Base-by-base conservation (phyloP, 2,329 filamentous ascomycete species). In the Fusarium newnesense region DNA sequence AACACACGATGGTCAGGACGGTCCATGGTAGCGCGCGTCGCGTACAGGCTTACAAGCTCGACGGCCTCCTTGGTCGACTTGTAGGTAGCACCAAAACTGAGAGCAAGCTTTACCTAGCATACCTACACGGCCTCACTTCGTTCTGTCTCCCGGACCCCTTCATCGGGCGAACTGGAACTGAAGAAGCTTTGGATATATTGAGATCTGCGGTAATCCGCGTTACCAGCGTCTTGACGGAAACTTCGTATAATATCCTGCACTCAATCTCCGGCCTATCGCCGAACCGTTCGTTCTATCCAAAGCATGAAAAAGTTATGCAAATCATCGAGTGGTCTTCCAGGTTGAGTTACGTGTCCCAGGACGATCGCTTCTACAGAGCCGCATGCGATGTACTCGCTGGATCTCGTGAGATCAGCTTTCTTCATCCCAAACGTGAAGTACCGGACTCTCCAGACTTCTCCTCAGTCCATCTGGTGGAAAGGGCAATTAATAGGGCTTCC, bases 81-180 rank as follows among this genome's bases (percentile, higher is more conserved):
- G 69, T 82, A 0, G 87, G 88, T 28, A 87, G 85, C 70, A 86
- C 85, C 0, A 86, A 80, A 18, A 57, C 90, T 0, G 82, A 85
- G 18, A 88, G 87, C 76, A 88, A 86, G 59, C 79, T 92, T 0
- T 83, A 85, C 28, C 79, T 89, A 1, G 81, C 81, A 16, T 86
- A 87, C 37, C 77, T 91, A 0, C 88, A 91, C 69, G 88, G 85
- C 0, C 64, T 90, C 0, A 91, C 89, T 0, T 87, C 88, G 0
- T 83, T 84, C 54, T 87, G 82, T 34, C 77, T 89, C 0, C 84
- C 85, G 0, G 89, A 91, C 70, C 79, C 78, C 0, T 79, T 90
- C 1, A 88, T 85, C 0, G 50, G 74, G 0, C 77, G 79, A 11
- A 91, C 87, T 1, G 89, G 90, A 0, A 89, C 87, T 0, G 89